phyloP scores from a whole-genome alignment of 352 stramenopile genomes.

The Phytopythium litorale region DNA sequence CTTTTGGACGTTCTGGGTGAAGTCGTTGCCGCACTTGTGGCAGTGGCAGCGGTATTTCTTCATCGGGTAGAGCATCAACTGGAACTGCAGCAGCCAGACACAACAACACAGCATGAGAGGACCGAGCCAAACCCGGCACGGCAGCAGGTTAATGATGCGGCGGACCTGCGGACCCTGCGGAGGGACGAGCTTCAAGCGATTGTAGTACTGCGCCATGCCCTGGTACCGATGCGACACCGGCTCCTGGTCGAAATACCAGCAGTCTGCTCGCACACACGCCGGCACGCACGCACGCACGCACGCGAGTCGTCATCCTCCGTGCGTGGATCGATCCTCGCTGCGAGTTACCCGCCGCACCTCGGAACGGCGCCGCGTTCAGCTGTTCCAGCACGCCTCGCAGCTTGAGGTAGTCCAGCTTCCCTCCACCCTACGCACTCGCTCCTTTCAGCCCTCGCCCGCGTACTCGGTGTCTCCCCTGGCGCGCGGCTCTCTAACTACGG shows the following conservation, averaged over 20 bases:
- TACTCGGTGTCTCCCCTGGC: neutral
- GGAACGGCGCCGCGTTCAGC: constrained; percentile 34
- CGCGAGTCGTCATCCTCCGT: neutral
- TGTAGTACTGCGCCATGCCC: constrained; percentile 36
- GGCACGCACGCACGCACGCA: neutral
- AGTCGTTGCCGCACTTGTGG: constrained; percentile 50
- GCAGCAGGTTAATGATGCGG: neutral
- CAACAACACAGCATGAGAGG: constrained; percentile 6
- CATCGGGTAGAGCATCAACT: constrained; percentile 82
- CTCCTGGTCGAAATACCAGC: constrained; percentile 87
- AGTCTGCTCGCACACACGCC: constrained; percentile 38
- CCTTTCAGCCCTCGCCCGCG: neutral
- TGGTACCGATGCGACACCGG: constrained; percentile 39
- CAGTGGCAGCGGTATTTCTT: constrained; percentile 81
- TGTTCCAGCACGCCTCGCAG: constrained; percentile 57
- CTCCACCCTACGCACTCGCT: constrained; percentile 21
- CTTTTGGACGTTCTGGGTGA: constrained; percentile 81
- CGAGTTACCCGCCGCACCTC: constrained; percentile 26
- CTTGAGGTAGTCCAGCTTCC: constrained; percentile 69
- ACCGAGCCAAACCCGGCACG: neutral
- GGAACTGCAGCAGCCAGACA: constrained; percentile 42
- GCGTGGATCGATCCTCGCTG: neutral
- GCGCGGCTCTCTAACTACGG: neutral
- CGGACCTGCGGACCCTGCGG: constrained; percentile 71
- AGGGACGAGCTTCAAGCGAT: constrained; percentile 63